A percentile compares a stretch with the other conserved stretches of the same genome.
Conservation (phyloP, 768 basidiomycete species). For the Steccherinum ochraceum region DNA sequence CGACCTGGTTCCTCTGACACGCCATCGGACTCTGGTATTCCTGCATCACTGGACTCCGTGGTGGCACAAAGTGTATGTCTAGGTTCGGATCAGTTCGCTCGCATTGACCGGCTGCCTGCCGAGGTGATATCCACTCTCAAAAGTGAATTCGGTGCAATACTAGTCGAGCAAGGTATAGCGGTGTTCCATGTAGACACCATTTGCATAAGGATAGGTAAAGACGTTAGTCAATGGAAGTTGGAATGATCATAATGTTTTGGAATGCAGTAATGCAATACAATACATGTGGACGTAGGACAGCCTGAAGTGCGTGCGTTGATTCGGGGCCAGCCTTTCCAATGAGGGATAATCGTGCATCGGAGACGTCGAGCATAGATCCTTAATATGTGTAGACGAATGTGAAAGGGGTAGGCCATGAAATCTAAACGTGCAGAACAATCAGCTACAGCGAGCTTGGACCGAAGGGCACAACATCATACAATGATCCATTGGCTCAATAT, state of each 20-base stretch:
- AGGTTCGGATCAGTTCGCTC: constrained; percentile 41
- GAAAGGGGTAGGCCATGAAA: too few species aligned
- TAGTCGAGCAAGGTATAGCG: constrained; percentile 36
- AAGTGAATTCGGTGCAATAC: constrained; percentile 32
- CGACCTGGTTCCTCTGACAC: constrained; percentile 3
- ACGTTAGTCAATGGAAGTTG: constrained; percentile 43
- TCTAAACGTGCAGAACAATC: too few species aligned
- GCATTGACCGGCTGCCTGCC: constrained; percentile 33
- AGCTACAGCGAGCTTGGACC: too few species aligned
- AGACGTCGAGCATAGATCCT: too few species aligned
- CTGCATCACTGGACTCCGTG: constrained; percentile 7
- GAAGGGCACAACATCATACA: too few species aligned
- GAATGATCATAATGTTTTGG: neutral
- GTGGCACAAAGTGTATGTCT: constrained; percentile 4
- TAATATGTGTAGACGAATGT: too few species aligned
- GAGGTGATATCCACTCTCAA: constrained; percentile 46
- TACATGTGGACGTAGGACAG: too few species aligned
- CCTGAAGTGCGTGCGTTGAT: too few species aligned
- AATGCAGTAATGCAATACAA: too few species aligned
- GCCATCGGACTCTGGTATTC: neutral
- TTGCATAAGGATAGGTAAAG: constrained; percentile 67
- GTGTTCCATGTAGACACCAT: constrained; percentile 48
- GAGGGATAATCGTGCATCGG: too few species aligned
- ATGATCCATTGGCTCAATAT: constrained; percentile 1
- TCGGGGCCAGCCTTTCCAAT: too few species aligned